Evolutionary conservation across 805 yeast genomes (phyloP).

Genomic region (Lachancea fermentati): DNA sequence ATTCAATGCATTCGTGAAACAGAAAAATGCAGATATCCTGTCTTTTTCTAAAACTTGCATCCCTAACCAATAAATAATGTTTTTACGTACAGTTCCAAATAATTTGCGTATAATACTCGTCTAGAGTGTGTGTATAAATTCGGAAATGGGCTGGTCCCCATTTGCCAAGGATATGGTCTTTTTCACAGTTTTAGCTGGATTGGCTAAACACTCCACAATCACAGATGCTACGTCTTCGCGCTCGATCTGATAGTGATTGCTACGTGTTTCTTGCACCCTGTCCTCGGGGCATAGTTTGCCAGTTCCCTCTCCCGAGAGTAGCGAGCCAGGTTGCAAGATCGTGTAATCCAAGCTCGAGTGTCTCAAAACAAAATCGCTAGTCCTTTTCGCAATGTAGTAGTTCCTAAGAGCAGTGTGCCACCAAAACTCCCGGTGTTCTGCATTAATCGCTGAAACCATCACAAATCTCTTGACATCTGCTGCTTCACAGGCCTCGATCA

Average conservation of each 20-base stretch:
- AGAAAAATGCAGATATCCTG: background rate
- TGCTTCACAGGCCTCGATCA: conserved; percentile 47
- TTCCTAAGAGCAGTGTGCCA: conserved; percentile 36
- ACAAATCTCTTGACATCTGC: conserved; percentile 42
- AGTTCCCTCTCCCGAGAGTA: conserved; percentile 37
- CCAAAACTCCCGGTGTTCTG: conserved; percentile 46
- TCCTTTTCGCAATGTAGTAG: conserved; percentile 56
- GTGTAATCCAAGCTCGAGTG: conserved; percentile 45
- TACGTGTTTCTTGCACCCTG: conserved; percentile 16
- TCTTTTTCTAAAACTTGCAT: conserved; percentile 2
- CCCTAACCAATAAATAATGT: background rate
- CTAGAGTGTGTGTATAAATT: conserved; percentile 9
- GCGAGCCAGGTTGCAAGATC: conserved; percentile 48
- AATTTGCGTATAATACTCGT: too few relatives aligned
- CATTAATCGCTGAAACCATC: conserved; percentile 51
- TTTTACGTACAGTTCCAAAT: too few relatives aligned
- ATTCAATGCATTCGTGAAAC: conserved; percentile 3
- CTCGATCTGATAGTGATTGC: conserved; percentile 28
- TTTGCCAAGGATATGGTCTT: conserved; percentile 41
- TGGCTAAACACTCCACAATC: conserved; percentile 35
- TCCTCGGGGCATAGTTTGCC: conserved; percentile 35
- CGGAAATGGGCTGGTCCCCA: conserved; percentile 35
- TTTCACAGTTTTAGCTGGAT: conserved; percentile 35
- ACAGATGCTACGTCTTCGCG: conserved; percentile 55
- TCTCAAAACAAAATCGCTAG: conserved; percentile 47